Percentiles rank a stretch among this genome's conserved stretches.
Conservation (phyloP, 139 green algal genomes). For the Micromonas commoda region DNA sequence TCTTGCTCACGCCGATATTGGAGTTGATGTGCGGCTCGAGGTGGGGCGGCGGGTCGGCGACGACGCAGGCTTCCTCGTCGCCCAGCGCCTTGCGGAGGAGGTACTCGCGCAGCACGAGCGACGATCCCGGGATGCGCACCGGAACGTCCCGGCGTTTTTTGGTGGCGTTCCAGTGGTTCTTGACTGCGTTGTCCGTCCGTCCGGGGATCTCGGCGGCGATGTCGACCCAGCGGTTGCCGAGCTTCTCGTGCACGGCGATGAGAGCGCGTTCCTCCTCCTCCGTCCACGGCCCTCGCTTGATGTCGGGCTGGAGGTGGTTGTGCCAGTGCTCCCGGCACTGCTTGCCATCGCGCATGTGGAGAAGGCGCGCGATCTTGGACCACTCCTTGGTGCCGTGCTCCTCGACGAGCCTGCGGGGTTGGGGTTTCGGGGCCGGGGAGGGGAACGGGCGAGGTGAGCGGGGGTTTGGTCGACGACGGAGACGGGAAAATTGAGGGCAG, state of each 20-base stretch:
- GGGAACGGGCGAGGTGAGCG: neutral
- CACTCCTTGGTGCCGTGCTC: conserved; percentile 39
- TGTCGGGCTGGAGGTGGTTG: conserved; percentile 53
- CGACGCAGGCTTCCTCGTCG: neutral
- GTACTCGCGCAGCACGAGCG: conserved; percentile 27
- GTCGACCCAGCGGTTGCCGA: conserved; percentile 74
- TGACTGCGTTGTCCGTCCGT: conserved; percentile 86
- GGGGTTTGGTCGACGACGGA: no score
- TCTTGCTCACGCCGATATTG: no score
- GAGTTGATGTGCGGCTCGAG: no score
- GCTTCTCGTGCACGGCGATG: conserved; percentile 49
- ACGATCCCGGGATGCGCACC: neutral
- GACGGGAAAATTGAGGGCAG: no score
- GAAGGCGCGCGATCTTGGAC: conserved; percentile 27
- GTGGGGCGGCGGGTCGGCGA: no score
- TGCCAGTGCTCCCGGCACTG: conserved; percentile 52
- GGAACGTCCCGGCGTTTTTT: conserved; percentile 34
- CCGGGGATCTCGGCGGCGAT: conserved; percentile 64
- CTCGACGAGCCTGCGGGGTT: conserved; percentile 36
- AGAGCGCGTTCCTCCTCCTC: conserved; percentile 44
- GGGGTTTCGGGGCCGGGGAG: neutral
- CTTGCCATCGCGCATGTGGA: conserved; percentile 42
- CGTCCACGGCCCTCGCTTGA: conserved; percentile 41
- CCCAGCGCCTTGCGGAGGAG: neutral
- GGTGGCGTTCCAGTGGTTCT: conserved; percentile 79